phyloP scores from a whole-genome alignment of 345 rosid genomes.

The Dimocarpus longan region DNA sequence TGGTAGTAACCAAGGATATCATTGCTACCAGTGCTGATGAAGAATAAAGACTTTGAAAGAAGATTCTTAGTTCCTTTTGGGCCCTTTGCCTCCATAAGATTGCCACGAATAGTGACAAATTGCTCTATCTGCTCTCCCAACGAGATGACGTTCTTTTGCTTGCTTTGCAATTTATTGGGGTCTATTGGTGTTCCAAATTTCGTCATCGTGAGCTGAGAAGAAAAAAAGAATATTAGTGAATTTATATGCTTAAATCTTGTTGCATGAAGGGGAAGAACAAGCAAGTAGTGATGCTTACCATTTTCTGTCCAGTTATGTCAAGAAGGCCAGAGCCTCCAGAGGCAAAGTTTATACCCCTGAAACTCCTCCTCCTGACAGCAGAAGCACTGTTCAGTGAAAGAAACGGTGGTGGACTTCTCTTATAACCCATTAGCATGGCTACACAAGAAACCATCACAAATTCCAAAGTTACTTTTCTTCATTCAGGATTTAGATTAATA shows the following conservation, averaged over 20 bases:
- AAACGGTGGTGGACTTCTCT: constrained; percentile 52
- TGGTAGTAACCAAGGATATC: constrained; percentile 41
- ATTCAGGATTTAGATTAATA: too few species aligned
- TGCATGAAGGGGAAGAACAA: background rate
- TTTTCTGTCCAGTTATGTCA: constrained; percentile 32
- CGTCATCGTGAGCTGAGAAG: constrained; percentile 12
- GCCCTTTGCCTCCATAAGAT: constrained; percentile 31
- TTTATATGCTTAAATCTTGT: background rate
- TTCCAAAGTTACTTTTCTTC: background rate
- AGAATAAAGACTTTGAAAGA: constrained; percentile 43
- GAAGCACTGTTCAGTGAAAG: constrained; percentile 32
- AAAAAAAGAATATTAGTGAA: background rate
- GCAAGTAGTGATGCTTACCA: constrained; percentile 1
- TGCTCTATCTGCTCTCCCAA: constrained; percentile 44
- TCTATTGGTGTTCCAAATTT: background rate
- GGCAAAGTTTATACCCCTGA: constrained; percentile 52
- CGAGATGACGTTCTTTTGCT: constrained; percentile 33
- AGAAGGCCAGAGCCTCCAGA: constrained; percentile 62
- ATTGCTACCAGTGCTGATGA: constrained; percentile 60
- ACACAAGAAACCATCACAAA: constrained; percentile 18
- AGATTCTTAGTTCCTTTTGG: constrained; percentile 22
- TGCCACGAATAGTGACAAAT: constrained; percentile 22
- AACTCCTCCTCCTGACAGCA: constrained; percentile 27
- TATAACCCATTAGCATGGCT: constrained; percentile 47
- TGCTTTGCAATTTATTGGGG: background rate